These are phyloP conservation scores for Xanthoceras sorbifolium DNA, from an alignment of 345 rosid genomes.

Conservation along the genomic window DNA sequence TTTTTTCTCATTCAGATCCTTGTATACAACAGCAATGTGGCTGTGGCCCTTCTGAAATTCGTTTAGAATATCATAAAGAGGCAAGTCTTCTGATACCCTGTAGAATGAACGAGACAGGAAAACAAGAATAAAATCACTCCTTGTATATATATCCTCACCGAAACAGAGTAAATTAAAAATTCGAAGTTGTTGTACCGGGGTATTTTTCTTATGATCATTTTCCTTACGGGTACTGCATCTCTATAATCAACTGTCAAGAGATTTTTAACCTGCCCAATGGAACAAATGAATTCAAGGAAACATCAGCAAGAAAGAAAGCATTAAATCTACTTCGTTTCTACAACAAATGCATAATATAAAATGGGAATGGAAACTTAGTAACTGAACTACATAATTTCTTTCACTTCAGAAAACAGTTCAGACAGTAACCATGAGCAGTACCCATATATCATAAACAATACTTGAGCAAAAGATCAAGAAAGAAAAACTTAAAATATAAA, in stretches of 20 bases:
- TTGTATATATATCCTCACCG: not conserved
- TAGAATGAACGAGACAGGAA: constrained; percentile 19
- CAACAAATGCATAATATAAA: not conserved
- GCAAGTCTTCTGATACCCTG: constrained; percentile 88
- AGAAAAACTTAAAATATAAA: not conserved
- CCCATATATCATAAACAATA: not conserved
- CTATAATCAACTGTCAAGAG: constrained; percentile 76
- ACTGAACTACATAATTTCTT: not conserved
- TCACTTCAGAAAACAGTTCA: not conserved
- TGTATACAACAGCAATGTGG: constrained; percentile 91
- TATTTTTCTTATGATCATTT: constrained; percentile 85
- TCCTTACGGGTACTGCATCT: constrained; percentile 75
- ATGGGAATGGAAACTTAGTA: not conserved
- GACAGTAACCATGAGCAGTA: not conserved
- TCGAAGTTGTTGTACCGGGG: constrained; percentile 53
- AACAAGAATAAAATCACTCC: constrained; percentile 9
- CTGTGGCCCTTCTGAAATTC: constrained; percentile 98
- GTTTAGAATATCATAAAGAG: constrained; percentile 86
- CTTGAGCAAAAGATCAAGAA: not conserved
- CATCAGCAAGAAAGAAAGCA: not conserved
- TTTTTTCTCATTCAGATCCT: constrained; percentile 50
- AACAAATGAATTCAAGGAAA: constrained; percentile 7
- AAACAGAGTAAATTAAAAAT: not conserved
- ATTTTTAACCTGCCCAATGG: constrained; percentile 69
- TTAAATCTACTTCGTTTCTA: not conserved